A percentile compares a stretch with the other conserved stretches of the same genome.
Evolutionary conservation across 179 eudicot genomes (phyloP).

Genomic region (Corrigiola litoralis): DNA sequence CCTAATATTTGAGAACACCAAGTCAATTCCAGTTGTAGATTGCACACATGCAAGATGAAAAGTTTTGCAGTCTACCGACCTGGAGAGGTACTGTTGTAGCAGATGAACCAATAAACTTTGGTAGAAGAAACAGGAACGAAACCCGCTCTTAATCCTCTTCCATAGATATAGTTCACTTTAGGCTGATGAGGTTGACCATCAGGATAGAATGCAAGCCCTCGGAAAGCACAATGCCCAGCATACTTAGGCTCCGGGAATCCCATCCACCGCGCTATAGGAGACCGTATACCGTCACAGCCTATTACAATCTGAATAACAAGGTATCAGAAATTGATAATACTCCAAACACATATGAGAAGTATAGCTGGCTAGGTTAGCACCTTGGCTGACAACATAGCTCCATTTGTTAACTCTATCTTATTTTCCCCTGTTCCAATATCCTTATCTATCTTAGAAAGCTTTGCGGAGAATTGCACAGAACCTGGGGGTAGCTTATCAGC

Average conservation of each 20-base stretch:
- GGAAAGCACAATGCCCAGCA: constrained; percentile 66
- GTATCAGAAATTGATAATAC: neutral
- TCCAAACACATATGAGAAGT: neutral
- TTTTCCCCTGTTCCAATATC: constrained; percentile 42
- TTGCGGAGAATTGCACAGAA: constrained; percentile 56
- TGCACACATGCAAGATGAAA: no score
- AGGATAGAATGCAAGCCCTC: constrained; percentile 71
- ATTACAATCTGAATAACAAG: constrained; percentile 50
- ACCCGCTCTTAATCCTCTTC: constrained; percentile 73
- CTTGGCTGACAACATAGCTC: constrained; percentile 64
- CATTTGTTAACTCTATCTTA: constrained; percentile 51
- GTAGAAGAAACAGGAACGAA: constrained; percentile 77
- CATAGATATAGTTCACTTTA: constrained; percentile 52
- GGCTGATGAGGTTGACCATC: constrained; percentile 73
- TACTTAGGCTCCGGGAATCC: constrained; percentile 76
- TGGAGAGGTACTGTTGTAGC: constrained; percentile 68
- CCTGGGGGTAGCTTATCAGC: constrained; percentile 62
- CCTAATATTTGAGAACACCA: constrained; percentile 30
- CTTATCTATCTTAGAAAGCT: constrained; percentile 51
- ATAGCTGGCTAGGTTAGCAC: constrained; percentile 32
- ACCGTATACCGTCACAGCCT: constrained; percentile 91
- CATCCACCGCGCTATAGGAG: constrained; percentile 86
- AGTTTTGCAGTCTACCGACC: no score
- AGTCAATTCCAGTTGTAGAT: no score
- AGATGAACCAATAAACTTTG: constrained; percentile 88